Conservation (phyloP, 1,139 yeast species). For the Sugiyamaella xylanicola region DNA sequence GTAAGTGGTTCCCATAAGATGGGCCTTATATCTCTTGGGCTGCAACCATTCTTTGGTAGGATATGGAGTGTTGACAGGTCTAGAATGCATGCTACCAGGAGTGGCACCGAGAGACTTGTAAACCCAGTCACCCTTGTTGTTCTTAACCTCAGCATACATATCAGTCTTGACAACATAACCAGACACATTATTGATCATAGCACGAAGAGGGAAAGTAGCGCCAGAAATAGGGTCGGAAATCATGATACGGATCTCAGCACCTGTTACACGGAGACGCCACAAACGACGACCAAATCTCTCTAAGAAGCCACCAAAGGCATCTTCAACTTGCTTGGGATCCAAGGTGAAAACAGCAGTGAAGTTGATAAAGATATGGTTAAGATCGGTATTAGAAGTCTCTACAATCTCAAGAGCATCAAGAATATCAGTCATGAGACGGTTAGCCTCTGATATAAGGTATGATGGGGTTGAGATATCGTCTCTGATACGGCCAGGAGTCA, state of each 20-base stretch:
- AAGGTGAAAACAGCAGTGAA: slow-evolving; percentile 94
- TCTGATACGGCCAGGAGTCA: slow-evolving; percentile 91
- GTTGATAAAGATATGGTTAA: slow-evolving; percentile 95
- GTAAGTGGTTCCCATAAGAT: slow-evolving; percentile 96
- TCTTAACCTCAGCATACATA: slow-evolving; percentile 89
- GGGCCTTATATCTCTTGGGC: slow-evolving; percentile 98
- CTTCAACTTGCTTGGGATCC: slow-evolving; percentile 93
- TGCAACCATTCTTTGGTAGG: slow-evolving; percentile 97
- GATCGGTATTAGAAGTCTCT: slow-evolving; percentile 91
- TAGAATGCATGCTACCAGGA: slow-evolving; percentile 96
- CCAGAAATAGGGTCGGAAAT: slow-evolving; percentile 89
- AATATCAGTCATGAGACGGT: slow-evolving; percentile 92
- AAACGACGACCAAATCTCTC: slow-evolving; percentile 96
- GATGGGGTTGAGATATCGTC: slow-evolving; percentile 92
- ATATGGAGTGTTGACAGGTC: slow-evolving; percentile 93
- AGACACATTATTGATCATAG: slow-evolving; percentile 91
- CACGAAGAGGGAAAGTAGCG: slow-evolving; percentile 91
- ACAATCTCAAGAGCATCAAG: slow-evolving; percentile 92
- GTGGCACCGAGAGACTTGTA: slow-evolving; percentile 84
- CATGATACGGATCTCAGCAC: slow-evolving; percentile 95
- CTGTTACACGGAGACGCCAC: slow-evolving; percentile 95
- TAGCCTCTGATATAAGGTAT: slow-evolving; percentile 93
- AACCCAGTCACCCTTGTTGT: slow-evolving; percentile 91
- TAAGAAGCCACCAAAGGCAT: slow-evolving; percentile 95
- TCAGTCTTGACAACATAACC: slow-evolving; percentile 97